These are phyloP conservation scores for Emericellopsis terricola DNA, from an alignment of 495 filamentous ascomycete species.

Conservation along the genomic window DNA sequence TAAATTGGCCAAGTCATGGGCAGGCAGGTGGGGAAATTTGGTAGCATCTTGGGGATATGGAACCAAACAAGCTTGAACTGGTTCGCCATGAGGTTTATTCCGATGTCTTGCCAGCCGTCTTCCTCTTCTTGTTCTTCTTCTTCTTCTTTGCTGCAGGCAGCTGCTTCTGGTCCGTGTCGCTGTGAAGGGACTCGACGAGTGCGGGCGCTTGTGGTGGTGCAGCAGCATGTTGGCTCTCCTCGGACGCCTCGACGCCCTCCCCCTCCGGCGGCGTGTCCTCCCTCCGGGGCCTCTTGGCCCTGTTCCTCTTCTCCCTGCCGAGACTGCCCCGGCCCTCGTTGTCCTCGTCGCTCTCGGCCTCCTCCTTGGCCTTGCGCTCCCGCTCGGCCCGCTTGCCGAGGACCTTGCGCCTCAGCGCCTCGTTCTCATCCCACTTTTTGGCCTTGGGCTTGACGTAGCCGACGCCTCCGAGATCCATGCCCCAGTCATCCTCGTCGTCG, in stretches of 20 bases:
- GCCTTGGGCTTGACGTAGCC: too few species aligned
- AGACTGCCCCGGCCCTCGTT: constrained; percentile 44
- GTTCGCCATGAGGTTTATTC: background rate
- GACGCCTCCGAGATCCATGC: background rate
- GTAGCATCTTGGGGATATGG: too few species aligned
- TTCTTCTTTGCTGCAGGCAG: constrained; percentile 22
- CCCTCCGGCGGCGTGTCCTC: constrained; percentile 4
- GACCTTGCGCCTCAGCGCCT: background rate
- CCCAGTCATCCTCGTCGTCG: too few species aligned
- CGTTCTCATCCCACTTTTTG: too few species aligned
- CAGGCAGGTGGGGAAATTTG: too few species aligned
- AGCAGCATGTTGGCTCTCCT: too few species aligned
- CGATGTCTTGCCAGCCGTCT: constrained; percentile 10
- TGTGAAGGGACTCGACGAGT: too few species aligned
- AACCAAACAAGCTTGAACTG: background rate
- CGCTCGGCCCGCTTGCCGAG: background rate
- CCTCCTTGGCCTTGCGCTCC: background rate
- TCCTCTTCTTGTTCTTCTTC: constrained; percentile 35
- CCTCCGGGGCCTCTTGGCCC: background rate
- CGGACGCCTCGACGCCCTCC: too few species aligned
- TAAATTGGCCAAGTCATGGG: too few species aligned
- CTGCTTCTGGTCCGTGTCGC: constrained; percentile 1
- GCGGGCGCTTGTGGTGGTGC: too few species aligned
- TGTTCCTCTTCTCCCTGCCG: constrained; percentile 15
- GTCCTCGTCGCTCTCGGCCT: constrained; percentile 21